Evolutionary conservation across 495 filamentous ascomycete genomes (phyloP), one percentile per base, ranked within the genome.

Genomic region (Daldinia loculata): DNA sequence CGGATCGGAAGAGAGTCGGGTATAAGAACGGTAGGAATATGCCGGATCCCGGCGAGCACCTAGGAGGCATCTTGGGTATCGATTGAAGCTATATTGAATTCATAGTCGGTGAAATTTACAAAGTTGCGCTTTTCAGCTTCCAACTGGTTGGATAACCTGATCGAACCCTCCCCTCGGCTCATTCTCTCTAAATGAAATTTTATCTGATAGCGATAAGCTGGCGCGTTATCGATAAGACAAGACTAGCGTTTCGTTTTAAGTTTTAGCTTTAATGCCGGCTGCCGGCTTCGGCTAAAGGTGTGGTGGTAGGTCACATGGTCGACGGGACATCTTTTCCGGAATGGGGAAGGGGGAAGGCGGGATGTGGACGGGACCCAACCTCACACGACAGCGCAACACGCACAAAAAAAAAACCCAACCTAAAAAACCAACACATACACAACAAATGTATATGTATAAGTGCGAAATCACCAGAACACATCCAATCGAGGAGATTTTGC

Each of bases 21-120:
- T 91, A 92, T 17, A 91, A 84, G 74, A 91, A 92, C 7, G 88
- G 89, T 2, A 90, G 84, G 62, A 89, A 77, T 50, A 85, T 81
- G 19, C 81, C 79, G 14, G 79, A 78, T 26, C 77, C 69, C 9
- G 78, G 63, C 11, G 83, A 66, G 72, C 81, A 83, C 62, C 84
- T 76, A 58, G 81, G 80, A 66, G 83, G 78, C 85, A 87, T 87
- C 58, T 59, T 78, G 24, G 38, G 36, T 5, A 57, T 55, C 30
- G 50, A 56, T 43, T 50, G 29, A 24, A 30, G 26, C 32, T 70
- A 67, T 71, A 39, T 39, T 15, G 9, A 14, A 63, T 34, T 66
- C 62, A 71, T 71, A n/a, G 39, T 61, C 11, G 4, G 15, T 26
- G 39, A 39, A 19, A 17, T 53, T 48, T 53, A 29, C 24, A n/a